A percentile compares a stretch with the other conserved stretches of the same genome.
These are phyloP conservation scores for Neonectria faginata DNA, from an alignment of 2,329 filamentous ascomycete species.

Conservation along the genomic window DNA sequence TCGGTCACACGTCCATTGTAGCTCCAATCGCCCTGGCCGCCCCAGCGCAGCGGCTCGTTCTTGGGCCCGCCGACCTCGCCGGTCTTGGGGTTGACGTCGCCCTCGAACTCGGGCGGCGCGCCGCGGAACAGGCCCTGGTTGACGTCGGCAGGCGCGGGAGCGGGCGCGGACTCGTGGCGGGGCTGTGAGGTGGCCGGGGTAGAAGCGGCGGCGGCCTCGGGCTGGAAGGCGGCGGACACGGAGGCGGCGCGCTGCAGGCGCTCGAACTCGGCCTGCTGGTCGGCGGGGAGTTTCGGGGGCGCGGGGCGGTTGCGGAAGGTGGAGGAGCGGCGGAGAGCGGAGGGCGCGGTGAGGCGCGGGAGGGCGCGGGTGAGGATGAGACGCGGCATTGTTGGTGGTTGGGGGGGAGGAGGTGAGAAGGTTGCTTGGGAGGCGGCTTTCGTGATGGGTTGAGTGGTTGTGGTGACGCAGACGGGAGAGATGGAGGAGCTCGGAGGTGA, in stretches of 20 bases:
- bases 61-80: constrained; percentile 97
- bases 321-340: constrained; percentile 50
- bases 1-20: constrained; percentile 96
- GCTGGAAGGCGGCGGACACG: constrained; percentile 57
- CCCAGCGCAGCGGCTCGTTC: constrained; percentile 95
- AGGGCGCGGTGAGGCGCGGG: constrained; percentile 21
- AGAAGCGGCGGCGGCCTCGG: constrained; percentile 40
- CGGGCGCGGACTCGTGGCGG: constrained; percentile 33
- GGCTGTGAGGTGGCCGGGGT: constrained; percentile 43
- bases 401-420: not conserved
- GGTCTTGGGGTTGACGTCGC: constrained; percentile 91
- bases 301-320: constrained; percentile 69
- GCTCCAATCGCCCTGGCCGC: constrained; percentile 81
- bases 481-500: constrained; percentile 15
- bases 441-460: not conserved
- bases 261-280: constrained; percentile 92
- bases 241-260: constrained; percentile 77
- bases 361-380: constrained; percentile 31
- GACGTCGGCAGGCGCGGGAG: constrained; percentile 55
- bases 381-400: constrained; percentile 35
- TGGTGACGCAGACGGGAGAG: not conserved
- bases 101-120: constrained; percentile 90
- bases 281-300: constrained; percentile 87
- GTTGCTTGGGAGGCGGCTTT: constrained; percentile 4
- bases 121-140: constrained; percentile 76